These are phyloP conservation scores for Calonectria hawksworthii DNA, from an alignment of 2,329 filamentous ascomycete species.

Conservation along the genomic window DNA sequence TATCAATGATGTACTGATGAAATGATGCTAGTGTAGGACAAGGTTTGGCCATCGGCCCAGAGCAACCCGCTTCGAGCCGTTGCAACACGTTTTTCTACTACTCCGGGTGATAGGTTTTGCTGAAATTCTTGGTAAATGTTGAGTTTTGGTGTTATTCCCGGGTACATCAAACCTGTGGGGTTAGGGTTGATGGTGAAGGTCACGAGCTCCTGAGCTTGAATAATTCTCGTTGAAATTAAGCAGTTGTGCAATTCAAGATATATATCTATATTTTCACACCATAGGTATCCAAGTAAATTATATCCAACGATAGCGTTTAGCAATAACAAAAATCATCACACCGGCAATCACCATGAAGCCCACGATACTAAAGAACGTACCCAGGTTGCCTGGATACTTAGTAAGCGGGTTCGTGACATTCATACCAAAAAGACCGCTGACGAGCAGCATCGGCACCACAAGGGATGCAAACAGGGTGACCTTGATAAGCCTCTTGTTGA, in stretches of 20 bases:
- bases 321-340: slow-evolving; percentile 60
- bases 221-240: background rate
- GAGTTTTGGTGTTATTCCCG: background rate
- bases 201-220: background rate
- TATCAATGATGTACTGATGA: background rate
- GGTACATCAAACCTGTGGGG: background rate
- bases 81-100: background rate
- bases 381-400: slow-evolving; percentile 64
- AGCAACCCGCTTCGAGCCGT: background rate
- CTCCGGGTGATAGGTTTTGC: background rate
- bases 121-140: background rate
- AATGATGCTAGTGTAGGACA: background rate
- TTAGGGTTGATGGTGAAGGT: background rate
- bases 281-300: slow-evolving; percentile 41
- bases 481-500: slow-evolving; percentile 92
- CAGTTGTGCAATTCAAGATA: background rate
- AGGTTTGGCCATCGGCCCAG: background rate
- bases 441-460: slow-evolving; percentile 92
- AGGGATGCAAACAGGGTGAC: slow-evolving; percentile 95
- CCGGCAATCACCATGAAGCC: slow-evolving; percentile 68
- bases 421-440: slow-evolving; percentile 91
- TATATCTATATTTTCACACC: background rate
- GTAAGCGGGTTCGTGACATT: slow-evolving; percentile 82
- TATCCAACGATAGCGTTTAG: slow-evolving; percentile 62
- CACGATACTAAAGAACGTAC: slow-evolving; percentile 66